Evolutionary conservation across 83 land plant genomes (phyloP), one percentile per base, ranked within the genome.

Genomic region (Thuja plicata): DNA sequence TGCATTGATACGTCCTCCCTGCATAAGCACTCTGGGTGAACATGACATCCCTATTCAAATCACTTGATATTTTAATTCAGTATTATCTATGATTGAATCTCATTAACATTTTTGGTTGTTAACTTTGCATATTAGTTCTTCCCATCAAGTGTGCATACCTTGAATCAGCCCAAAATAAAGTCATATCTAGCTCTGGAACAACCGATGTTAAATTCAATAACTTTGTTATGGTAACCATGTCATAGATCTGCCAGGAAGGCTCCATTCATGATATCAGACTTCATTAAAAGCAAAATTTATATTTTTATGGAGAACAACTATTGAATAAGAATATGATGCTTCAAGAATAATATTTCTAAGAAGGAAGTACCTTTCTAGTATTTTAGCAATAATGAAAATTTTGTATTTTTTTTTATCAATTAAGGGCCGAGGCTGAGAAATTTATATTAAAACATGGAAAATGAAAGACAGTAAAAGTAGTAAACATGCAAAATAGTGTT

Each of bases 181-280:
- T 94, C 87, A 94, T 96, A 87, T 97, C 98, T 80, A 97, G 97
- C 90, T 97, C 98, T 40, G 99, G 99, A 83, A 97, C 92, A 78
- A 97, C 90, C 89, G 96, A 76, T 9, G 98, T 97, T 85, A 96
- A 87, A 90, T 97, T 96, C 71, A 97, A 87, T 89, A 90, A 89
- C 86, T 94, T 93, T n/a, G 98, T 94, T 81, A 96, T 91, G 13
- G 95, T 87, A 57, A 96, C 99, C 97, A 96, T 96, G 85, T 97
- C 98, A 92, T 98, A 97, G 12, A 97, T 96, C 98, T 97, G 92
- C 88, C 76, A 87, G 19, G 48, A 32, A 76, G 40, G 0, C 40
- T 76, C 79, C 17, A 76, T 5, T 76, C 38, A 34, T 70, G 10
- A 3, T 34, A 76, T 34, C 38, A 76, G 5, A 35, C 16, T 5